These are phyloP conservation scores for Venturia effusa DNA, from an alignment of 2,329 filamentous ascomycete species.

Conservation along the genomic window DNA sequence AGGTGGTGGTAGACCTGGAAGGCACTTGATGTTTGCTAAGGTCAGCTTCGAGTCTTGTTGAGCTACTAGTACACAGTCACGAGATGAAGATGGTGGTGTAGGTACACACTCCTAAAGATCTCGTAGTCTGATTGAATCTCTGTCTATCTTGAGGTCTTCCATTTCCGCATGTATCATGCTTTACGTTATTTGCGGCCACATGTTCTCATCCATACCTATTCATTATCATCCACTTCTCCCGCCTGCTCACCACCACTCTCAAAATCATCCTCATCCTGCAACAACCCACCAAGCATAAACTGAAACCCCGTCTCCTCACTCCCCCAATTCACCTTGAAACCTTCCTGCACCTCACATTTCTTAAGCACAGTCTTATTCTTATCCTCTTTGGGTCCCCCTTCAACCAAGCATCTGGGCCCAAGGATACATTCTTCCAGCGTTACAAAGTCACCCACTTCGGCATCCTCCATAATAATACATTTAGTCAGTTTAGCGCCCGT, in stretches of 20 bases:
- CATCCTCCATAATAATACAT: constrained; percentile 88
- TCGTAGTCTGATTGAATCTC: too few species aligned
- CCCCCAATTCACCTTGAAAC: constrained; percentile 72
- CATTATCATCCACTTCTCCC: not conserved
- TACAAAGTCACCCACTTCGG: constrained; percentile 70
- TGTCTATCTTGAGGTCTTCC: not conserved
- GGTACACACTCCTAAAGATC: too few species aligned
- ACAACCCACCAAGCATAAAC: not conserved
- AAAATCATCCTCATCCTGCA: constrained; percentile 1
- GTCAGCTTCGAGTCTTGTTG: too few species aligned
- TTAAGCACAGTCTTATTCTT: constrained; percentile 48
- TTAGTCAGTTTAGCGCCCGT: constrained; percentile 77
- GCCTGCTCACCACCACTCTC: not conserved
- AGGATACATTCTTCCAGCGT: constrained; percentile 82
- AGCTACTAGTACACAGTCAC: too few species aligned
- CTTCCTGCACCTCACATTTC: constrained; percentile 85
- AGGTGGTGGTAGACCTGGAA: too few species aligned
- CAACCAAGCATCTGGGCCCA: constrained; percentile 69
- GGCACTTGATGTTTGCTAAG: too few species aligned
- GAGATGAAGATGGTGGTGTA: too few species aligned
- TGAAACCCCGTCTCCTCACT: constrained; percentile 25
- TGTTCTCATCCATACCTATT: not conserved
- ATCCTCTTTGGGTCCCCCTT: constrained; percentile 53
- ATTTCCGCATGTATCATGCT: not conserved
- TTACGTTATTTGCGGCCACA: not conserved